Base-by-base conservation (phyloP, 352 stramenopile species). In the Phytophthora citricola region DNA sequence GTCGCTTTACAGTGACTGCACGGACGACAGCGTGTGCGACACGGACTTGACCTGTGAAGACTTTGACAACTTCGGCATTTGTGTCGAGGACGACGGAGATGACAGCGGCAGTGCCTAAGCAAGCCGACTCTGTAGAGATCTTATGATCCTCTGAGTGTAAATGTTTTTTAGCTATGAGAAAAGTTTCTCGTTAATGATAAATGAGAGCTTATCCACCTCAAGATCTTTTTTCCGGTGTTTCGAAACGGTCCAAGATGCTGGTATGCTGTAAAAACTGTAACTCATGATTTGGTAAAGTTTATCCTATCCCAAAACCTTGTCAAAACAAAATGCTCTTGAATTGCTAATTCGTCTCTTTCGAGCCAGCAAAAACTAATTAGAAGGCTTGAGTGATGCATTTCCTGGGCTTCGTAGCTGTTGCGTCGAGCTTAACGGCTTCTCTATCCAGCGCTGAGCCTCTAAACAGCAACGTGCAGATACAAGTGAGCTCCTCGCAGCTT, bases 1-100 rank as follows among this genome's bases (percentile, higher is more conserved):
- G 47, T 51, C 73, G 15, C 67, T 85, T 43, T 85, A 81, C 52
- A 72, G 69, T 34, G 75, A 85, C 50, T 87, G 78, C 59, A 70
- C 65, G 15, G 67, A 61, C 38, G 65, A 78, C 34, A 38, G 58
- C 8, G 31, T 41, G 17, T 86, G 78, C 56, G 69, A 77, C 29
- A 29, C 62, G 8, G 70, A 61, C 1, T 66, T 86, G 20, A 75
- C 49, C 8, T 86, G 78, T 47, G 63, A 86, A 53, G 58, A 75
- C 40, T 76, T 57, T 63, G 63, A 71, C 60, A 75, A 79, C 48
- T 79, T 78, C 52, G 68, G 56, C 27, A 71, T 84, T 17, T 86
- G 75, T 51, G 61, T 84, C 20, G 44, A 74, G 3, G 53, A 66
- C 22, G 34, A 45, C 11, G 39, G 39, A 46, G 38, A 40, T 17